Evolutionary conservation across 2,329 filamentous ascomycete species (phyloP).

Genomic region (Emmonsiellopsis sp.): DNA sequence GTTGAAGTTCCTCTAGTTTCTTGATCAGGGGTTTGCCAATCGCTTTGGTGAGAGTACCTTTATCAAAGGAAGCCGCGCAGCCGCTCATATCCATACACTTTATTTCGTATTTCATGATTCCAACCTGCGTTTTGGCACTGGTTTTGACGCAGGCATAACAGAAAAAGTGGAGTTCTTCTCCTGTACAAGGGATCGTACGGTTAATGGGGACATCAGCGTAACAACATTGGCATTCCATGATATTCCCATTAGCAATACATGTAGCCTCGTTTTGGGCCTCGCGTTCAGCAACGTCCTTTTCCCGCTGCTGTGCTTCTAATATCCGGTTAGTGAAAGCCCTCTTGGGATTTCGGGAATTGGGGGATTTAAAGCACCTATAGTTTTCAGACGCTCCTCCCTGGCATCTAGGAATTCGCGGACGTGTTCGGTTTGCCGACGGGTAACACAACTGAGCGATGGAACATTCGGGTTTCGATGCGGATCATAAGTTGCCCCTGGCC

Average conservation of each 20-base stretch:
- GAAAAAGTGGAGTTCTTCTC: constrained; percentile 53
- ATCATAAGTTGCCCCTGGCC: neutral
- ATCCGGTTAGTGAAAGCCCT: constrained; percentile 13
- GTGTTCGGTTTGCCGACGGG: neutral
- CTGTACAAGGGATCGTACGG: constrained; percentile 59
- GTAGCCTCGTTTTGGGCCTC: constrained; percentile 29
- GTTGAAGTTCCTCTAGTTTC: constrained; percentile 62
- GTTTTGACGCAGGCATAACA: constrained; percentile 58
- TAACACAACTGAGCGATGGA: neutral
- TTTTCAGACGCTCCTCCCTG: neutral
- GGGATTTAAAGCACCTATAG: neutral
- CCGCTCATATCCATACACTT: constrained; percentile 61
- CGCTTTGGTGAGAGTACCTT: constrained; percentile 46
- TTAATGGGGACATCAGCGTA: constrained; percentile 58
- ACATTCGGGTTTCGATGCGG: neutral
- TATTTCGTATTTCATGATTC: constrained; percentile 58
- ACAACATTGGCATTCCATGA: constrained; percentile 66
- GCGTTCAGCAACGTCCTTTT: constrained; percentile 17
- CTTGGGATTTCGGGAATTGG: constrained; percentile 15
- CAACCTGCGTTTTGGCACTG: constrained; percentile 60
- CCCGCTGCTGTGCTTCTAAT: constrained; percentile 9
- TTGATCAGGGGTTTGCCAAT: constrained; percentile 50
- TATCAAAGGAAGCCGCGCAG: constrained; percentile 55
- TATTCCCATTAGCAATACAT: constrained; percentile 40
- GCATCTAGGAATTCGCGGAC: neutral